phyloP scores from a whole-genome alignment of 345 rosid species.

The Populus pruinosa region DNA sequence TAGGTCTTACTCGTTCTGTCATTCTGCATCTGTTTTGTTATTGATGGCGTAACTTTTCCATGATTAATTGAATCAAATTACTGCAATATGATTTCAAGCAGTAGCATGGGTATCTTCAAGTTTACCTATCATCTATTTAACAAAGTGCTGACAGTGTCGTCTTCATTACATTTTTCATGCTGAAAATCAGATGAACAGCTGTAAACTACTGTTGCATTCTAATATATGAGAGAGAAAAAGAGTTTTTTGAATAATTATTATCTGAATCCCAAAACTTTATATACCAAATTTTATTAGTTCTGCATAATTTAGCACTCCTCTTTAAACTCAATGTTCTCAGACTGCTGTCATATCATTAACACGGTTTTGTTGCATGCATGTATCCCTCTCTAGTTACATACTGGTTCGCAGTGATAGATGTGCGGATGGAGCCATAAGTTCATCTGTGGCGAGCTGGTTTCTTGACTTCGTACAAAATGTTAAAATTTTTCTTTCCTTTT shows the following conservation, averaged over 20 bases:
- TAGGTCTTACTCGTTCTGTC: conserved; percentile 6
- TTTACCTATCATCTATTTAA: not conserved
- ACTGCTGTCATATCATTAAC: not conserved
- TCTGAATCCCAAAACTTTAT: not conserved
- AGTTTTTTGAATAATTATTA: not conserved
- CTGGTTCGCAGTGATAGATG: too few species aligned
- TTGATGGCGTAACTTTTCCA: conserved; percentile 1
- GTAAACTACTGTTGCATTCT: not conserved
- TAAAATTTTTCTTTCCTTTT: too few species aligned
- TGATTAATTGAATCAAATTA: conserved; percentile 16
- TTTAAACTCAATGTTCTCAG: not conserved
- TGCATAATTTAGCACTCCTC: not conserved
- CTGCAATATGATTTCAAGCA: not conserved
- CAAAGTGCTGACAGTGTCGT: not conserved
- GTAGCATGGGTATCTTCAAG: not conserved
- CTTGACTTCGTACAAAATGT: too few species aligned
- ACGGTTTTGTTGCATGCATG: too few species aligned
- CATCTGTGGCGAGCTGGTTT: too few species aligned
- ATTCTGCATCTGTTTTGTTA: not conserved
- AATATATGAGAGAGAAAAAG: not conserved
- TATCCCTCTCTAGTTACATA: too few species aligned
- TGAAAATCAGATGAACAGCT: not conserved
- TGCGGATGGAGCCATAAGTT: too few species aligned
- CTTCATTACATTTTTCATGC: not conserved
- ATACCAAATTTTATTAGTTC: not conserved